A percentile compares a stretch with the other conserved stretches of the same genome.
phyloP scores from a whole-genome alignment of 768 basidiomycete species.

The Boletus subcaerulescens region DNA sequence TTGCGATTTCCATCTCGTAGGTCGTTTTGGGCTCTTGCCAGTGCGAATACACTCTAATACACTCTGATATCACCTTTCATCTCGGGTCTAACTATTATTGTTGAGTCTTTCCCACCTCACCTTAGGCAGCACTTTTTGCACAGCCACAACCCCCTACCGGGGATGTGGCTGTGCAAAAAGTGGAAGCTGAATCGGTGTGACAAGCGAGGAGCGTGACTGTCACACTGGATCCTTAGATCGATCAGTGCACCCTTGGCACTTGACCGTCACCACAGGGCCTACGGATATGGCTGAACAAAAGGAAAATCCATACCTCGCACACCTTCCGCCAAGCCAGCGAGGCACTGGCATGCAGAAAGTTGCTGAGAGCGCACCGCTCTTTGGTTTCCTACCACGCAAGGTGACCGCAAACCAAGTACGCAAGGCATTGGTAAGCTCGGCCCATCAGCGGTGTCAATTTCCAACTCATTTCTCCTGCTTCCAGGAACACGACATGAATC shows the following conservation, averaged over 20 bases:
- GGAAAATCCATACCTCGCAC: constrained; percentile 58
- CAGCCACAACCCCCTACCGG: too few relatives aligned
- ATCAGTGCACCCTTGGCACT: background rate
- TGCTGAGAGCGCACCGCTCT: constrained; percentile 55
- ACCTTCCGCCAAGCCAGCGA: constrained; percentile 36
- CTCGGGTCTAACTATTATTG: too few relatives aligned
- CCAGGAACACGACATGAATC: constrained; percentile 78
- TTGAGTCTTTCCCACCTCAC: too few relatives aligned
- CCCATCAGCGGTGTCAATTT: background rate
- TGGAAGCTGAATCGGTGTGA: background rate
- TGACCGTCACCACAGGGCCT: constrained; percentile 1
- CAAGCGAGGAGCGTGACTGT: background rate
- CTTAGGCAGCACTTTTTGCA: too few relatives aligned
- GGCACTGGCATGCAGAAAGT: constrained; percentile 10
- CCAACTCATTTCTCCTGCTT: background rate
- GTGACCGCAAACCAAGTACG: constrained; percentile 65
- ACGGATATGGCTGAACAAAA: constrained; percentile 12
- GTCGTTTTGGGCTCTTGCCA: too few relatives aligned
- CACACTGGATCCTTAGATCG: constrained; percentile 7
- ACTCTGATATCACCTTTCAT: too few relatives aligned
- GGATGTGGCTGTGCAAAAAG: too few relatives aligned
- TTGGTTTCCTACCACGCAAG: constrained; percentile 69
- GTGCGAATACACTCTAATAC: too few relatives aligned
- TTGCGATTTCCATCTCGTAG: too few relatives aligned
- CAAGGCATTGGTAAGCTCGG: constrained; percentile 59